phyloP scores from a whole-genome alignment of 2,329 filamentous ascomycete genomes.

The Talaromyces sp. region DNA sequence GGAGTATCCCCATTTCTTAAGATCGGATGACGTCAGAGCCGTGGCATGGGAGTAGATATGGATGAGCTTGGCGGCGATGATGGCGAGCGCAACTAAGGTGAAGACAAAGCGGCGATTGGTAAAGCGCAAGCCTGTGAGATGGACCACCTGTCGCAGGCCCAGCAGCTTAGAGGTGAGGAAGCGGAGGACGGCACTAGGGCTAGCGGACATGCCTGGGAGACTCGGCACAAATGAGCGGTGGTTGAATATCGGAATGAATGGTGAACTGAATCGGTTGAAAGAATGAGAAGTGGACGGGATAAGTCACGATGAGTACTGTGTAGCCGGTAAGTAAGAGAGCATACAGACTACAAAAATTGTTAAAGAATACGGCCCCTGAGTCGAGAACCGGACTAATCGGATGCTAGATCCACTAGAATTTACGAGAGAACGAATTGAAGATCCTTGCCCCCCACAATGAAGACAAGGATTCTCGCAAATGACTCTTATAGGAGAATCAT shows the following conservation, averaged over 20 bases:
- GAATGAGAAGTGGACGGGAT: neutral
- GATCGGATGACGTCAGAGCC: conserved; percentile 21
- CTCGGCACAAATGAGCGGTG: neutral
- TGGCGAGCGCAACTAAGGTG: conserved; percentile 23
- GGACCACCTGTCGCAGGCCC: neutral
- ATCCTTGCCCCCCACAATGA: neutral
- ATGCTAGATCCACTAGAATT: neutral
- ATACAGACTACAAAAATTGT: neutral
- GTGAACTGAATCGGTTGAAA: neutral
- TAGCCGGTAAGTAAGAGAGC: neutral
- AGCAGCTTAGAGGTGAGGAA: neutral
- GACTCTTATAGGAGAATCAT: neutral
- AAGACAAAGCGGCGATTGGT: conserved; percentile 22
- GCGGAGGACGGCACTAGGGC: neutral
- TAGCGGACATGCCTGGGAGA: neutral
- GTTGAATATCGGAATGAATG: conserved; percentile 1
- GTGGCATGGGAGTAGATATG: conserved; percentile 27
- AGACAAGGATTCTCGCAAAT: neutral
- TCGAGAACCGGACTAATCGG: neutral
- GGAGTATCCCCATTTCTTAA: conserved; percentile 25
- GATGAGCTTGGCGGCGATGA: conserved; percentile 24
- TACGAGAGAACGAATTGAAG: neutral
- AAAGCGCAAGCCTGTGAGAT: neutral
- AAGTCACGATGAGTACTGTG: neutral
- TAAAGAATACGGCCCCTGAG: neutral